phyloP scores from a whole-genome alignment of 148 eudicot species.

The Cornus kousa region DNA sequence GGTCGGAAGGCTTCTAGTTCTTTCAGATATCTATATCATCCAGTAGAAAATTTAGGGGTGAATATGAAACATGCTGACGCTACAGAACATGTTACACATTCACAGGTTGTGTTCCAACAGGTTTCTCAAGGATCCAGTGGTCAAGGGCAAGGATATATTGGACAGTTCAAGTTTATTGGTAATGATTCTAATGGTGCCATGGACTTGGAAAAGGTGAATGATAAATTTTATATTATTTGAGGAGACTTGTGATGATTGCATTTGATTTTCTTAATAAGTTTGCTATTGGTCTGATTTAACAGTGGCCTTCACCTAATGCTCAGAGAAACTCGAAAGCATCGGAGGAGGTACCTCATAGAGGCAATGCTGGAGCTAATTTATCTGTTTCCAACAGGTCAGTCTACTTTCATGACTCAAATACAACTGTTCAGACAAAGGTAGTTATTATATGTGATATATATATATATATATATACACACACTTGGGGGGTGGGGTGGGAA shows the following conservation, averaged over 20 bases:
- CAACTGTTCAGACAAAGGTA: conserved; percentile 29
- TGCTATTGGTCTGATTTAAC: neutral
- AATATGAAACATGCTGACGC: conserved; percentile 8
- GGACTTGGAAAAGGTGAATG: conserved; percentile 22
- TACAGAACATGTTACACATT: neutral
- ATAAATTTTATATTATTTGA: neutral
- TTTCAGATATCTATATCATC: neutral
- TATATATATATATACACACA: too few species aligned
- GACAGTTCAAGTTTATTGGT: conserved; percentile 17
- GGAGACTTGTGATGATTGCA: neutral
- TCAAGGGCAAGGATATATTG: conserved; percentile 21
- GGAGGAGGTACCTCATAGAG: conserved; percentile 17
- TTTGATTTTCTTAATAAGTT: neutral
- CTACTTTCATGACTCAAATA: conserved; percentile 11
- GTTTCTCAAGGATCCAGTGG: conserved; percentile 14
- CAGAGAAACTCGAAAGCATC: conserved; percentile 20
- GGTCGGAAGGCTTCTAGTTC: conserved; percentile 7
- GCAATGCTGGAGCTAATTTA: conserved; percentile 12
- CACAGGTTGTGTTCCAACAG: conserved; percentile 17
- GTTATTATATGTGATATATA: neutral
- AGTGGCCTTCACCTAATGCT: conserved; percentile 16
- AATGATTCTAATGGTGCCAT: conserved; percentile 9
- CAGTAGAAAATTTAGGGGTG: neutral
- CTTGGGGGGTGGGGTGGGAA: too few species aligned
- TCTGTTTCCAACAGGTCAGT: conserved; percentile 22